Evolutionary conservation across 2,329 filamentous ascomycete genomes (phyloP).

Genomic region (Didymella arachidicola): DNA sequence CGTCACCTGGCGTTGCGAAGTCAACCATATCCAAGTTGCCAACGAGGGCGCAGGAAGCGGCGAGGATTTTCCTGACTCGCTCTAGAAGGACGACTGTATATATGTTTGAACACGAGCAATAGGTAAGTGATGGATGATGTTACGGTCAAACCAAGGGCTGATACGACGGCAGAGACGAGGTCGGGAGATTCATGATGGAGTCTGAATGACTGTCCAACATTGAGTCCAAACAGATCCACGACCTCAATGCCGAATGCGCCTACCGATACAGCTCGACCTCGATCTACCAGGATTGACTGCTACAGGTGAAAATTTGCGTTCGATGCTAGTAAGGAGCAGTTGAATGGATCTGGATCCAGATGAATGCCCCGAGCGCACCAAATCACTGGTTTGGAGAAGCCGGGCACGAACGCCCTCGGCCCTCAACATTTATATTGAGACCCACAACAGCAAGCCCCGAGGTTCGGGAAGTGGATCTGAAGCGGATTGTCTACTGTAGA

Average conservation of each 20-base stretch:
- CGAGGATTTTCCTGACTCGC: conserved; percentile 24
- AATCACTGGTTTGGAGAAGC: conserved; percentile 1
- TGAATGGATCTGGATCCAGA: not conserved
- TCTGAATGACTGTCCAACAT: conserved; percentile 23
- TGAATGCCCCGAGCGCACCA: not conserved
- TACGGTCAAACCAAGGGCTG: not conserved
- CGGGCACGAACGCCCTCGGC: not conserved
- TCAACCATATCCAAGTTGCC: conserved; percentile 12
- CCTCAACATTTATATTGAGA: conserved; percentile 15
- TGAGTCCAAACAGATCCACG: conserved; percentile 17
- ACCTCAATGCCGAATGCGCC: not conserved
- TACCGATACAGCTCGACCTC: not conserved
- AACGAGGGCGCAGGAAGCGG: conserved; percentile 27
- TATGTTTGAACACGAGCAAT: conserved; percentile 30
- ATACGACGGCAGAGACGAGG: conserved; percentile 21
- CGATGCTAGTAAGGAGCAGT: not conserved
- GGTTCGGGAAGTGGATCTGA: conserved; percentile 8
- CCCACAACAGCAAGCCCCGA: conserved; percentile 9
- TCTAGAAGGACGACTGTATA: conserved; percentile 28
- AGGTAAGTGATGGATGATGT: conserved; percentile 22
- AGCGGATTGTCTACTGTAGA: conserved; percentile 1
- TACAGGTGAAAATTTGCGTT: conserved; percentile 4
- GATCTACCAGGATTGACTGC: not conserved
- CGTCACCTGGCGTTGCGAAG: conserved; percentile 25
- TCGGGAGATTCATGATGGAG: conserved; percentile 29